Evolutionary conservation across 179 eudicot genomes (phyloP).

Genomic region (Spinacia oleracea): DNA sequence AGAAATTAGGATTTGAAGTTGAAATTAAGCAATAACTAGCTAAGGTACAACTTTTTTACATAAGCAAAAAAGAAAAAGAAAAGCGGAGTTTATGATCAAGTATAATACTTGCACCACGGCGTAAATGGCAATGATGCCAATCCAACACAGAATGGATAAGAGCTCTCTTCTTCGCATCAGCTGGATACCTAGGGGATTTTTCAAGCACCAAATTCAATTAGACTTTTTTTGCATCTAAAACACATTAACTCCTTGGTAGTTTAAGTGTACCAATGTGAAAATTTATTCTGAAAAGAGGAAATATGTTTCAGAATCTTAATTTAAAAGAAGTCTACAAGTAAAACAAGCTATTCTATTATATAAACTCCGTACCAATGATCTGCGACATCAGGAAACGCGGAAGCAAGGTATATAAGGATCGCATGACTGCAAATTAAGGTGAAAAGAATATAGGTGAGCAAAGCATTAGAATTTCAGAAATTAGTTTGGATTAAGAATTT

Average conservation of each 20-base stretch:
- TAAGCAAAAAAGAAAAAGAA: background rate
- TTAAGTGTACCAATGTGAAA: too few species aligned
- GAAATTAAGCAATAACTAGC: background rate
- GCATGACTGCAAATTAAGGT: constrained; percentile 67
- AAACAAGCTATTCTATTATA: too few species aligned
- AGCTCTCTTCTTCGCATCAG: constrained; percentile 61
- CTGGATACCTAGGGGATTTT: constrained; percentile 53
- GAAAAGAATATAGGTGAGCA: background rate
- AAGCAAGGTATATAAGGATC: constrained; percentile 64
- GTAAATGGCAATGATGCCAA: constrained; percentile 75
- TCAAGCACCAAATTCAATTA: too few species aligned
- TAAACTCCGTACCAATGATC: constrained; percentile 89
- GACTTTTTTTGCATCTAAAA: too few species aligned
- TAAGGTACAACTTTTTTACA: background rate
- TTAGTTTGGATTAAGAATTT: too few species aligned
- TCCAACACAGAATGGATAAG: constrained; percentile 64
- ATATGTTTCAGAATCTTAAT: too few species aligned
- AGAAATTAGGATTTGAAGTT: background rate
- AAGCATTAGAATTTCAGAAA: too few species aligned
- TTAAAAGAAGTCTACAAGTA: too few species aligned
- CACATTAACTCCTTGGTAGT: too few species aligned
- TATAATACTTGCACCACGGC: constrained; percentile 56
- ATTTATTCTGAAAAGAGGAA: too few species aligned
- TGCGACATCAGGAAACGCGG: constrained; percentile 61
- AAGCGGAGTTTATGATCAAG: background rate